Percentiles rank a stretch among this genome's conserved stretches.
These are phyloP conservation scores for Oryza punctata DNA, from an alignment of 176 grass and related monocot genomes.

Conservation along the genomic window DNA sequence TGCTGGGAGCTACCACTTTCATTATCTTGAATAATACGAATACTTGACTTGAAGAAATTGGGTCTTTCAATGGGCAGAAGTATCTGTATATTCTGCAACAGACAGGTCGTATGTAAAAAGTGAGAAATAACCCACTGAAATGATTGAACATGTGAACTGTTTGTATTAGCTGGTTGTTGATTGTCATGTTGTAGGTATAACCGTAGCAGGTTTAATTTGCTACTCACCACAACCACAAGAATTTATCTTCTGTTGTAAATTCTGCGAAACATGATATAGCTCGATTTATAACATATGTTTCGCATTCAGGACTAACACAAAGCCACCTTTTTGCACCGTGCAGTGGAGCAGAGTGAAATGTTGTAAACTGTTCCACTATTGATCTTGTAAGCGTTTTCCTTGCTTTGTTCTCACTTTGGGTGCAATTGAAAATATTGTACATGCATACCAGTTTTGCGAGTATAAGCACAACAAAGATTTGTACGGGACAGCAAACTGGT, in stretches of 20 bases:
- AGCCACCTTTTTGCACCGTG: background rate
- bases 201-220: background rate
- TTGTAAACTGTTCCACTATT: too few relatives aligned
- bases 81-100: background rate
- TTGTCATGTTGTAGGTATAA: too few relatives aligned
- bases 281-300: background rate
- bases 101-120: background rate
- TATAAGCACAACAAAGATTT: background rate
- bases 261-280: too few relatives aligned
- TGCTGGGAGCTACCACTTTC: background rate
- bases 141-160: background rate
- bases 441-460: background rate
- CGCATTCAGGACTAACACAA: background rate
- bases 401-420: background rate
- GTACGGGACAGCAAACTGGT: background rate
- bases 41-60: background rate
- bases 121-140: background rate
- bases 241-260: background rate
- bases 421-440: background rate
- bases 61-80: background rate
- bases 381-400: background rate
- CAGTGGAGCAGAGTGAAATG: background rate
- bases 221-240: background rate
- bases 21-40: background rate
- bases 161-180: background rate